A percentile compares a stretch with the other conserved stretches of the same genome.
Evolutionary conservation across 164 flowering plant species (phyloP).

Genomic region (Vitis labrusca): DNA sequence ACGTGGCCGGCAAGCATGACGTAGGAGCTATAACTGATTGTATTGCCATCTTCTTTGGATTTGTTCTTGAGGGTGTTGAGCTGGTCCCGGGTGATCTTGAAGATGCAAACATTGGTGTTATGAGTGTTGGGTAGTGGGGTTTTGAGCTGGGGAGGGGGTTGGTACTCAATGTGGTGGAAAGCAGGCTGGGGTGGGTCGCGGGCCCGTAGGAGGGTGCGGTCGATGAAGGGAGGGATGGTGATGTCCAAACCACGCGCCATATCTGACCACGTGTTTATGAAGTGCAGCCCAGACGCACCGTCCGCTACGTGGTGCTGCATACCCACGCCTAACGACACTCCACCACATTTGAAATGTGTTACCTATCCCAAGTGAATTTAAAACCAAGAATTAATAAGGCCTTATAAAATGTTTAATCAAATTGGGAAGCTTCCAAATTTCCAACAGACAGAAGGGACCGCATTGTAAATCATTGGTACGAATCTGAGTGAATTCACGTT

Average conservation of each 20-base stretch:
- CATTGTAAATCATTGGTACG: too few relatives aligned
- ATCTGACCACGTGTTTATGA: conserved; percentile 71
- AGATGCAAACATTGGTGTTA: conserved; percentile 32
- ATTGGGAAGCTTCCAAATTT: too few relatives aligned
- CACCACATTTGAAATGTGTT: conserved; percentile 69
- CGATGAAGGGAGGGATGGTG: conserved; percentile 53
- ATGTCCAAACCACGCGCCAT: conserved; percentile 62
- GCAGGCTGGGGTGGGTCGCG: conserved; percentile 59
- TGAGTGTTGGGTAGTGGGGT: conserved; percentile 16
- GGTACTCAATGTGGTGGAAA: conserved; percentile 68
- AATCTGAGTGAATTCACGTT: too few relatives aligned
- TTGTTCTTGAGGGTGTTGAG: conserved; percentile 49
- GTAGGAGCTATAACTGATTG: conserved; percentile 49
- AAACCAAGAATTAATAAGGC: too few relatives aligned
- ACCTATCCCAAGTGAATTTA: conserved; percentile 27
- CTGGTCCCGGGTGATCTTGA: conserved; percentile 50
- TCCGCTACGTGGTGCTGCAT: conserved; percentile 80
- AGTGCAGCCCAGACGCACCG: conserved; percentile 69
- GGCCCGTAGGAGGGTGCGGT: conserved; percentile 63
- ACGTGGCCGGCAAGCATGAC: conserved; percentile 70
- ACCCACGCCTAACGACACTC: conserved; percentile 71
- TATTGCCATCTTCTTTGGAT: conserved; percentile 44
- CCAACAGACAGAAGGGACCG: too few relatives aligned
- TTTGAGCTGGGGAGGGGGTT: conserved; percentile 37
- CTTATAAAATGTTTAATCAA: too few relatives aligned